A percentile compares a stretch with the other conserved stretches of the same genome.
Conservation (phyloP, 2,329 filamentous ascomycete genomes). For the Apiospora koreana region DNA sequence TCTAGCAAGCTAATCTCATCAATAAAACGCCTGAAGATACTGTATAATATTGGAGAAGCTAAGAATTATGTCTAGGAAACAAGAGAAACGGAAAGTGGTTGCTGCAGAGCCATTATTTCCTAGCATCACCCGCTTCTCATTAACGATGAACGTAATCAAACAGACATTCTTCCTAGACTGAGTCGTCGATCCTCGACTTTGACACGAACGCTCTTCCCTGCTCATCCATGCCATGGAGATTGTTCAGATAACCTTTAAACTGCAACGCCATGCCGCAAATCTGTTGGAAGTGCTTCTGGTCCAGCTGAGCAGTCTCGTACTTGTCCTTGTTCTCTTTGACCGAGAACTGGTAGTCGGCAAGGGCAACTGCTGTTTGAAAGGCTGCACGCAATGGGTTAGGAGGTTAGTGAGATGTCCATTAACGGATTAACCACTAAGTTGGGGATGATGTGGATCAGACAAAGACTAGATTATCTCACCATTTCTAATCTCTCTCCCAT, state of each 20-base stretch:
- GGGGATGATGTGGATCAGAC: no score
- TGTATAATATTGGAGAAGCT: no score
- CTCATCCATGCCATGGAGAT: slow-evolving; percentile 5
- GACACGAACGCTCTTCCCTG: not conserved
- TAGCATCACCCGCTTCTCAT: no score
- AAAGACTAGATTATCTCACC: not conserved
- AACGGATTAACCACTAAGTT: no score
- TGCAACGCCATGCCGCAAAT: slow-evolving; percentile 13
- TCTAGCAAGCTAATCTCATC: no score
- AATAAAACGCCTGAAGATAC: no score
- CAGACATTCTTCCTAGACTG: no score
- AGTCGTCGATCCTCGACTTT: not conserved
- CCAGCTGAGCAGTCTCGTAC: not conserved
- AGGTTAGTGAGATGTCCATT: not conserved
- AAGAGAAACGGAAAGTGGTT: no score
- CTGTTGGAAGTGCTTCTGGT: slow-evolving; percentile 10
- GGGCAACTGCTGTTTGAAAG: slow-evolving; percentile 10
- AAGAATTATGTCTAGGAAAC: no score
- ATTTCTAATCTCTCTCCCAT: not conserved
- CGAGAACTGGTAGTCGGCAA: slow-evolving; percentile 7
- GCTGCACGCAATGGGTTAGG: not conserved
- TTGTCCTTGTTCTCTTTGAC: not conserved
- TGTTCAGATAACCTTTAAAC: slow-evolving; percentile 13
- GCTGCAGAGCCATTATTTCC: no score
- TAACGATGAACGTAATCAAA: no score